phyloP scores from a whole-genome alignment of 768 basidiomycete species.

The Neoboletus subvelutipes region DNA sequence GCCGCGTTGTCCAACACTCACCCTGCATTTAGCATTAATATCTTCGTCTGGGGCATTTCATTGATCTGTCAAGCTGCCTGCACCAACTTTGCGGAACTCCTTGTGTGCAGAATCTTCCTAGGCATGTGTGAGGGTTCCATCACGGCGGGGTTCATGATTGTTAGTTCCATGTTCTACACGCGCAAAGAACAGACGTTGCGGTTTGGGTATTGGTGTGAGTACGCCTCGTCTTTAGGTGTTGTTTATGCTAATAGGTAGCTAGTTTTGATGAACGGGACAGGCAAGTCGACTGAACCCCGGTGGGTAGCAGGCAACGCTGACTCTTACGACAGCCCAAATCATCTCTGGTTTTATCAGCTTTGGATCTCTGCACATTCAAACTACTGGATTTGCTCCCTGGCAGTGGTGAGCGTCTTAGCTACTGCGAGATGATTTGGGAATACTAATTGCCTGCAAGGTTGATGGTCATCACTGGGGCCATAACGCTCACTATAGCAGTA shows the following conservation, averaged over 20 bases:
- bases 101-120: conserved; percentile 61
- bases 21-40: conserved; percentile 50
- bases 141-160: conserved; percentile 76
- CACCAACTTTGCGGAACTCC: conserved; percentile 63
- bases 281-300: conserved; percentile 33
- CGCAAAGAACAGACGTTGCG: conserved; percentile 65
- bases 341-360: conserved; percentile 69
- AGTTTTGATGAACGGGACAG: conserved; percentile 78
- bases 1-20: not conserved
- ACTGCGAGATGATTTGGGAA: not conserved
- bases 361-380: conserved; percentile 61
- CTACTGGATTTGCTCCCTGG: conserved; percentile 61
- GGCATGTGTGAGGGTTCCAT: conserved; percentile 73
- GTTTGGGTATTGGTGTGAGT: conserved; percentile 77
- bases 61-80: conserved; percentile 67
- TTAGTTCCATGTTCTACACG: conserved; percentile 78
- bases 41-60: conserved; percentile 63
- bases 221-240: not conserved
- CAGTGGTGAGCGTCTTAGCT: conserved; percentile 51
- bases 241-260: not conserved
- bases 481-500: conserved; percentile 54
- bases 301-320: conserved; percentile 5
- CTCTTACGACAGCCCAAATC: conserved; percentile 52
- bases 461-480: conserved; percentile 65
- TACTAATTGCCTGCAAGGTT: conserved; percentile 39